These are phyloP conservation scores for Glycine tomentella DNA, from an alignment of 306 rosid species.

Conservation along the genomic window DNA sequence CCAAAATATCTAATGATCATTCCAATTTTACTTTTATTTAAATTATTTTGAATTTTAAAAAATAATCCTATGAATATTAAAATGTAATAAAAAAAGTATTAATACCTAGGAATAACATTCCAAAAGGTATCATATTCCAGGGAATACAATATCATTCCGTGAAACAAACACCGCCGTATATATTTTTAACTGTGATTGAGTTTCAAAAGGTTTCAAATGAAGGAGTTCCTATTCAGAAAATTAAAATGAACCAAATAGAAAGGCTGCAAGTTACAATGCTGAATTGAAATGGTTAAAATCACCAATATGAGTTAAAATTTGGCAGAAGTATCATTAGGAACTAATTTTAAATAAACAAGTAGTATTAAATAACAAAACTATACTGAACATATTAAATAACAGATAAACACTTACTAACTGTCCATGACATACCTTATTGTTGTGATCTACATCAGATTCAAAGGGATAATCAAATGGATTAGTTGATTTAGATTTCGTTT, in stretches of 20 bases:
- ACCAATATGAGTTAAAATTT: constrained; percentile 10
- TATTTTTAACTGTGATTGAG: not conserved
- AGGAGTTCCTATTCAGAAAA: no score
- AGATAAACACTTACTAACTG: not conserved
- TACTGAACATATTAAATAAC: not conserved
- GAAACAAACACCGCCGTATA: no score
- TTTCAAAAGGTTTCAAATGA: constrained; percentile 7
- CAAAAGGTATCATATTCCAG: no score
- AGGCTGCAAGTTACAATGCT: constrained; percentile 3
- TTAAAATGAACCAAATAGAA: not conserved
- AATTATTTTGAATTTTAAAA: no score
- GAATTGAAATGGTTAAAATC: constrained; percentile 47
- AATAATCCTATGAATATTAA: no score
- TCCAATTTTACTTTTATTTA: no score
- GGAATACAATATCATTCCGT: no score
- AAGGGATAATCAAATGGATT: constrained; percentile 84
- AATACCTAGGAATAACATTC: no score
- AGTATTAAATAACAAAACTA: not conserved
- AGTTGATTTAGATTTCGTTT: constrained; percentile 56
- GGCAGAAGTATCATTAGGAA: constrained; percentile 4
- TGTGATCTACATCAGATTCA: constrained; percentile 67
- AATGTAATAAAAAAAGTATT: no score
- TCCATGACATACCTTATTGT: constrained; percentile 58
- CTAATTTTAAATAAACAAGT: not conserved
- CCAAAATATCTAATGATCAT: no score